phyloP scores from a whole-genome alignment of 2,329 filamentous ascomycete genomes.

The Trichoderma oligosporum region DNA sequence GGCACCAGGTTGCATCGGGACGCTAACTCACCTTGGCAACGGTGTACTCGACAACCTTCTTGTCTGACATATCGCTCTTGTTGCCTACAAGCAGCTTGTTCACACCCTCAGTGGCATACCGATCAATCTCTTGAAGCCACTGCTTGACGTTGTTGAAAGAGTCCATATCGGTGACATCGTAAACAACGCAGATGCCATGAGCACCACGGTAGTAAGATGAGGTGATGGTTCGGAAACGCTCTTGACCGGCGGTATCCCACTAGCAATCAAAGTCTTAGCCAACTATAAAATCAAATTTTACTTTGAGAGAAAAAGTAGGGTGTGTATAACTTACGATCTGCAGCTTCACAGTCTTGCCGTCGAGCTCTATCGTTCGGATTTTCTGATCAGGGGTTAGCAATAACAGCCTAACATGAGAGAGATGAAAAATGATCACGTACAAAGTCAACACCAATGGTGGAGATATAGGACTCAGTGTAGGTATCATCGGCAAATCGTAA shows the following conservation, averaged over 20 bases:
- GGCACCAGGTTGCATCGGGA: slow-evolving; percentile 1
- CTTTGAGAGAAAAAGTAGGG: background rate
- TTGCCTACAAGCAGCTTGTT: slow-evolving; percentile 99
- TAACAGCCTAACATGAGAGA: background rate
- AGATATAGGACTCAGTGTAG: slow-evolving; percentile 99
- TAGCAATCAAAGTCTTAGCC: slow-evolving; percentile 37
- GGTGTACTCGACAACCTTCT: slow-evolving; percentile 99
- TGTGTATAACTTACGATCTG: slow-evolving; percentile 75
- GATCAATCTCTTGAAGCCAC: slow-evolving; percentile 99
- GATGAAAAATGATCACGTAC: slow-evolving; percentile 58
- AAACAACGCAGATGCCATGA: slow-evolving; percentile 98
- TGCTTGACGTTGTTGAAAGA: slow-evolving; percentile 99
- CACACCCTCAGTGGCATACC: slow-evolving; percentile 97
- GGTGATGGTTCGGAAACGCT: slow-evolving; percentile 99
- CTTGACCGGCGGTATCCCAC: slow-evolving; percentile 99
- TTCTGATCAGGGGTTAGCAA: slow-evolving; percentile 57
- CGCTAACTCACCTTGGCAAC: slow-evolving; percentile 80
- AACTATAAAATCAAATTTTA: too few relatives aligned
- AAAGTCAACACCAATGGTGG: slow-evolving; percentile 98
- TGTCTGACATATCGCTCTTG: slow-evolving; percentile 99
- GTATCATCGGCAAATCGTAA: slow-evolving; percentile 98
- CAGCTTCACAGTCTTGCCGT: slow-evolving; percentile 99
- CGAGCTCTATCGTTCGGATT: slow-evolving; percentile 99
- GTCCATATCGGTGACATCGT: slow-evolving; percentile 99
- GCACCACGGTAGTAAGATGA: slow-evolving; percentile 99